phyloP scores from a whole-genome alignment of 768 basidiomycete species.

The Obba rivulosa region DNA sequence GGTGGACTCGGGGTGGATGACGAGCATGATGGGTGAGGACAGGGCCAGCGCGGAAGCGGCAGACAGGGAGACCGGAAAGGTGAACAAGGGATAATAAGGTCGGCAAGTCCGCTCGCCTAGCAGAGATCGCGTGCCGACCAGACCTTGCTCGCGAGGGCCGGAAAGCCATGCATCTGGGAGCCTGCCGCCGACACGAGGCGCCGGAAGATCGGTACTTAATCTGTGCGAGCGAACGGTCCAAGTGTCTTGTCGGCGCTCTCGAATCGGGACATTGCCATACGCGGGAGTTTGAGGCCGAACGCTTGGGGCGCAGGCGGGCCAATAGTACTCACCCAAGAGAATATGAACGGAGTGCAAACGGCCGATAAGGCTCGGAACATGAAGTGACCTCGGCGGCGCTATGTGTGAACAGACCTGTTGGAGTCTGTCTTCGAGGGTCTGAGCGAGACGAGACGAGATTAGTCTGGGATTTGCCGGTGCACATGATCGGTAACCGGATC shows the following conservation, averaged over 20 bases:
- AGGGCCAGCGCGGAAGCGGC: slow-evolving; percentile 16
- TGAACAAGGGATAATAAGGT: slow-evolving; percentile 16
- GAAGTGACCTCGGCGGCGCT: background rate
- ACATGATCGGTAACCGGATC: slow-evolving; percentile 6
- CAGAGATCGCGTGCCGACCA: slow-evolving; percentile 24
- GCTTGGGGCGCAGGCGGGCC: slow-evolving; percentile 13
- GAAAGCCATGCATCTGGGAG: slow-evolving; percentile 14
- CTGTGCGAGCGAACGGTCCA: slow-evolving; percentile 9
- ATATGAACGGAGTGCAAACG: background rate
- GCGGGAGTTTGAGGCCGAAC: slow-evolving; percentile 16
- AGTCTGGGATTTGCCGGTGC: background rate
- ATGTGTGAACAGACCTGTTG: background rate
- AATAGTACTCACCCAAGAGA: slow-evolving; percentile 3
- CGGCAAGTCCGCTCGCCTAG: slow-evolving; percentile 22
- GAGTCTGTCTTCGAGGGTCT: background rate
- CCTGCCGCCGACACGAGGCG: slow-evolving; percentile 16
- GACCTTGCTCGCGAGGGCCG: slow-evolving; percentile 15
- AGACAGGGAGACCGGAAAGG: slow-evolving; percentile 1
- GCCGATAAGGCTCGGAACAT: background rate
- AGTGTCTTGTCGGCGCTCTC: slow-evolving; percentile 11
- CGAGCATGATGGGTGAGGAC: slow-evolving; percentile 51
- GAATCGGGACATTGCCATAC: slow-evolving; percentile 7
- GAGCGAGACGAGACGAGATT: background rate
- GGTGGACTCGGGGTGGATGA: slow-evolving; percentile 54
- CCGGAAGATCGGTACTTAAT: slow-evolving; percentile 21